Base-by-base conservation (phyloP, 1,284 basidiomycete species). In the Mrakiaceae sp. region DNA sequence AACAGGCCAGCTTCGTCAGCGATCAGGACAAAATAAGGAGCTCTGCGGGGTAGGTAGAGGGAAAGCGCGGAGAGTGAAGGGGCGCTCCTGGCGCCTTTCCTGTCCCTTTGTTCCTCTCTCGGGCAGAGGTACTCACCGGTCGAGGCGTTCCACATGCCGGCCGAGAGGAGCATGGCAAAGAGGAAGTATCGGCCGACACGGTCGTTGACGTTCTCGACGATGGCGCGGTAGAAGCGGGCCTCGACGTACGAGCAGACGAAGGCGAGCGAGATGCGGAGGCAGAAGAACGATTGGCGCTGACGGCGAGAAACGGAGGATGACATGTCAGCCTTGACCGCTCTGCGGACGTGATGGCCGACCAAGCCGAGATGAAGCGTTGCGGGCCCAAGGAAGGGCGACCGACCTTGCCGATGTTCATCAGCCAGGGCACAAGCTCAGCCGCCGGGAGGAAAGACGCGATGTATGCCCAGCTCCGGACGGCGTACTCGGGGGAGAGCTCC, bases 381-480 rank as follows among this genome's bases (percentile, higher is more conserved):
- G 52, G 51, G 48, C 46, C 39, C 43, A 48, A 81, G 72, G 9
- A 81, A 65, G 16, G 78, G 70, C 39, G 2, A 67, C 74, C 63
- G 53, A 78, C 78, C 74, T 80, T 80, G 68, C 77, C 78, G 12
- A 76, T 67, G 8, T 72, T 69, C 44, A 78, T 70, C 12, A 78
- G 63, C 53, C 67, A 67, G 4, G 77, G 75, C 5, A 73, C 70
- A 16, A 75, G 46, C 66, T 73, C 72, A 6, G 77, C 76, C 10
- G 72, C 69, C 58, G 72, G 77, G 72, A 74, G 75, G 76, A 93
- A 90, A 12, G 94, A 72, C 48, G 90, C 73, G 66, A 95, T 82
- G 75, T 98, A 98, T 8, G 90, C 84, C 92, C 93, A 98, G 68
- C 90, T 94, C 67, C 96, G 81, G 68, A 99, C 87, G 5, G 92